A percentile compares a stretch with the other conserved stretches of the same genome.
phyloP scores from a whole-genome alignment of 2,329 filamentous ascomycete species.

The Grosmannia clavigera region DNA sequence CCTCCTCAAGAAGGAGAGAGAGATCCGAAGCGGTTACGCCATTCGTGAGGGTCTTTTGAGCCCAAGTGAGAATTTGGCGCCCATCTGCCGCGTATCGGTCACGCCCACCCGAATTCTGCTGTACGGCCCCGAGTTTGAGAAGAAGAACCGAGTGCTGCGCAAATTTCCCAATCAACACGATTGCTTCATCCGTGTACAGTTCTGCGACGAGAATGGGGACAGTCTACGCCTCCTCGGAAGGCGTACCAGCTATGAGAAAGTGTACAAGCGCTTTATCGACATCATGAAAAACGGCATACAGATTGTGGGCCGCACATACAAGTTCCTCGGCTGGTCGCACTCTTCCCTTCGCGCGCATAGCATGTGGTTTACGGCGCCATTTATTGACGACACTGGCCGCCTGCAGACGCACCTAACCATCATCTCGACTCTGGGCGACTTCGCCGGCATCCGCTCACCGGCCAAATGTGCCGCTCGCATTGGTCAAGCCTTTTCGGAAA shows the following conservation, averaged over 20 bases:
- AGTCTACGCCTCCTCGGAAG: conserved; percentile 42
- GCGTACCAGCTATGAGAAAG: conserved; percentile 34
- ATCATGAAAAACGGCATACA: conserved; percentile 47
- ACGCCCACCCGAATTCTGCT: conserved; percentile 47
- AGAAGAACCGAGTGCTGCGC: conserved; percentile 59
- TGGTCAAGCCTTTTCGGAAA: conserved; percentile 63
- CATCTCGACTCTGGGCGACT: conserved; percentile 36
- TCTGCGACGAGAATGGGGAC: conserved; percentile 61
- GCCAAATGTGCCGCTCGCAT: conserved; percentile 48
- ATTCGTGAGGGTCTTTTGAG: conserved; percentile 12
- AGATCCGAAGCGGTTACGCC: conserved; percentile 9
- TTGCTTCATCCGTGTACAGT: conserved; percentile 57
- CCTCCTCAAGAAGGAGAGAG: conserved; percentile 28
- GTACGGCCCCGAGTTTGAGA: conserved; percentile 51
- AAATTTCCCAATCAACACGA: conserved; percentile 47
- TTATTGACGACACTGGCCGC: conserved; percentile 21
- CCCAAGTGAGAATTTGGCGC: conserved; percentile 28
- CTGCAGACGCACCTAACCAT: conserved; percentile 29
- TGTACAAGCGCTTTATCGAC: conserved; percentile 47
- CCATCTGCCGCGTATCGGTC: conserved; percentile 43
- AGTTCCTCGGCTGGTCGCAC: conserved; percentile 68
- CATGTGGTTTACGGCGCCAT: conserved; percentile 48
- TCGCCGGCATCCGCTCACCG: conserved; percentile 35
- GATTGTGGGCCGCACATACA: conserved; percentile 50
- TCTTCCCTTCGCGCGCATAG: conserved; percentile 63